Evolutionary conservation across 352 stramenopile genomes (phyloP).

Genomic region (Phytophthora cajani): DNA sequence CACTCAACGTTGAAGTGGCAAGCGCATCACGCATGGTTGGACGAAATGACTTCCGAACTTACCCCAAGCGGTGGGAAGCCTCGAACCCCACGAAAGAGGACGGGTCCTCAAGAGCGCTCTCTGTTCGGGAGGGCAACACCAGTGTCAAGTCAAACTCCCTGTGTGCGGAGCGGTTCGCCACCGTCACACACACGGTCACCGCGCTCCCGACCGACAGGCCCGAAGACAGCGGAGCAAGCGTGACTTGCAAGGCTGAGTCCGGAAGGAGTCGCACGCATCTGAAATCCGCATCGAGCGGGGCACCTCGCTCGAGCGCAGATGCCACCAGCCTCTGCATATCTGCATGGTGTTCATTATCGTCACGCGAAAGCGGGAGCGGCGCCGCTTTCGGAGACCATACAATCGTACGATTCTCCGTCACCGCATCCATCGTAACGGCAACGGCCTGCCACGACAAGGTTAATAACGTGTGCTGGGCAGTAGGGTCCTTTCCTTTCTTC

Average conservation of each 20-base stretch:
- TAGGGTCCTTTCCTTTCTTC: constrained; percentile 28
- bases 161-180: constrained; percentile 58
- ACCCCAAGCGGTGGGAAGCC: constrained; percentile 73
- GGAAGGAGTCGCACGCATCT: constrained; percentile 43
- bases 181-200: constrained; percentile 49
- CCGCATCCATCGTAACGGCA: constrained; percentile 35
- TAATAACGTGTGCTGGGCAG: constrained; percentile 58
- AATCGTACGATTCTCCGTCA: constrained; percentile 75
- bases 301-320: constrained; percentile 18
- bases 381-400: constrained; percentile 58
- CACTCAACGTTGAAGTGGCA: constrained; percentile 9
- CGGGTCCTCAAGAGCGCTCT: background rate
- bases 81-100: constrained; percentile 63
- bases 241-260: constrained; percentile 54
- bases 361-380: constrained; percentile 18
- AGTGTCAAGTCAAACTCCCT: constrained; percentile 74
- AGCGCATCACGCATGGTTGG: constrained; percentile 10
- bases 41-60: constrained; percentile 21
- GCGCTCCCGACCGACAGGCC: constrained; percentile 24
- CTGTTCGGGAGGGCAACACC: constrained; percentile 38
- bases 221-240: constrained; percentile 40
- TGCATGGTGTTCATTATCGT: constrained; percentile 9
- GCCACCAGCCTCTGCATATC: constrained; percentile 27
- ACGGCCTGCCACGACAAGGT: constrained; percentile 67
- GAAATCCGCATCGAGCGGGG: constrained; percentile 29